phyloP scores from a whole-genome alignment of 495 filamentous ascomycete genomes.

The Immersiella caudata region DNA sequence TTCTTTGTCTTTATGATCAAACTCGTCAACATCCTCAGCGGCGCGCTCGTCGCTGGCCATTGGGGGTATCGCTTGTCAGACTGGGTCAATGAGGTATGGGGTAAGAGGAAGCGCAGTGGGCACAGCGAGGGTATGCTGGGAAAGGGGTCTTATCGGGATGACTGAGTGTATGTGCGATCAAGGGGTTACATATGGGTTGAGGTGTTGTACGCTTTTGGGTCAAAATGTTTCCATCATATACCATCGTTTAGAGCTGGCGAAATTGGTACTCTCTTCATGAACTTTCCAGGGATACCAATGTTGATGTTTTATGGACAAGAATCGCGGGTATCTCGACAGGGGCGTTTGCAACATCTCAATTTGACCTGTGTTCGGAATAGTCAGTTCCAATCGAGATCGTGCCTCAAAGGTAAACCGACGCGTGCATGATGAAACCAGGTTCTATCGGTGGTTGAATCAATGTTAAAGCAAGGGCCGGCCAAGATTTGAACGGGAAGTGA shows the following conservation, averaged over 20 bases:
- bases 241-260: background rate
- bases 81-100: conserved; percentile 53
- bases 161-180: background rate
- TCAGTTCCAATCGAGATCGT: too few species aligned
- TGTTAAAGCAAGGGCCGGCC: too few species aligned
- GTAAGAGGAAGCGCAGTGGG: conserved; percentile 48
- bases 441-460: too few species aligned
- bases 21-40: conserved; percentile 64
- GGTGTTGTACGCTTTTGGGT: background rate
- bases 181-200: background rate
- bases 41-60: conserved; percentile 62
- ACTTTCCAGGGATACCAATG: background rate
- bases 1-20: conserved; percentile 76
- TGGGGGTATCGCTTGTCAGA: conserved; percentile 62
- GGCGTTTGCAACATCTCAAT: too few species aligned
- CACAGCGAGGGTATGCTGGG: conserved; percentile 64
- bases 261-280: background rate
- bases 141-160: conserved; percentile 22
- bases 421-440: too few species aligned
- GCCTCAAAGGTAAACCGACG: too few species aligned
- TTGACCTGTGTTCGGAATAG: too few species aligned
- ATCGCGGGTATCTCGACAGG: too few species aligned
- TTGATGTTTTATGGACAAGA: too few species aligned
- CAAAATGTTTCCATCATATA: background rate
- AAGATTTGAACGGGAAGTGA: too few species aligned